Evolutionary conservation across 2,329 filamentous ascomycete species (phyloP).

Genomic region (Trichoderma endophyticum): DNA sequence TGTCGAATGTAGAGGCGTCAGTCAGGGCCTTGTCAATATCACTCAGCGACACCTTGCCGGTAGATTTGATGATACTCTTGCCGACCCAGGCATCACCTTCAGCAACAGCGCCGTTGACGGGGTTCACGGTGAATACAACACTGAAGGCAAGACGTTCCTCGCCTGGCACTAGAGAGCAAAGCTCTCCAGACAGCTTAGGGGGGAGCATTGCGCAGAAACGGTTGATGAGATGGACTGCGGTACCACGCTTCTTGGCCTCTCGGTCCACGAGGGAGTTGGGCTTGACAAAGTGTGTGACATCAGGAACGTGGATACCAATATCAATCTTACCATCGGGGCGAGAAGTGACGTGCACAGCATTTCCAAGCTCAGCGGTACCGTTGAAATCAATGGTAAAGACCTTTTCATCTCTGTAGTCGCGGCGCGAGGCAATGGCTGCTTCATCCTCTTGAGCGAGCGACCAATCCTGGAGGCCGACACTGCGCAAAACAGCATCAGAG

Average conservation of each 20-base stretch:
- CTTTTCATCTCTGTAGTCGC: conserved; percentile 85
- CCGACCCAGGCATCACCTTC: conserved; percentile 93
- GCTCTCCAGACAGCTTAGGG: conserved; percentile 75
- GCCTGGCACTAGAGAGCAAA: conserved; percentile 84
- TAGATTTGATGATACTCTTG: conserved; percentile 89
- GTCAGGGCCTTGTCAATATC: conserved; percentile 81
- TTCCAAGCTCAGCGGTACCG: conserved; percentile 81
- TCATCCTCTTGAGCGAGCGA: conserved; percentile 80
- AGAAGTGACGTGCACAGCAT: conserved; percentile 88
- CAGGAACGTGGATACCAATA: conserved; percentile 90
- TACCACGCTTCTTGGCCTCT: conserved; percentile 96
- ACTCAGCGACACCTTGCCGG: conserved; percentile 77
- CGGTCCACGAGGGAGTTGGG: conserved; percentile 91
- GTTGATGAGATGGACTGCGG: conserved; percentile 91
- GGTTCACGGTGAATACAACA: conserved; percentile 88
- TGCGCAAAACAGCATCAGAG: conserved; percentile 91
- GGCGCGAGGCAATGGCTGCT: conserved; percentile 66
- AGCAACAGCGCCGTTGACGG: conserved; percentile 70
- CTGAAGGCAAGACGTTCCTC: conserved; percentile 88
- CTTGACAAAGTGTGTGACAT: conserved; percentile 97
- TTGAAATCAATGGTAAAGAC: conserved; percentile 92
- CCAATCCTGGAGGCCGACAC: conserved; percentile 90
- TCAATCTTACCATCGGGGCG: conserved; percentile 82
- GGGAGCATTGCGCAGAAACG: conserved; percentile 85
- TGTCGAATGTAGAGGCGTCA: conserved; percentile 58